phyloP scores from a whole-genome alignment of 139 green algal genomes.

The Raphidocelis subcapitata region DNA sequence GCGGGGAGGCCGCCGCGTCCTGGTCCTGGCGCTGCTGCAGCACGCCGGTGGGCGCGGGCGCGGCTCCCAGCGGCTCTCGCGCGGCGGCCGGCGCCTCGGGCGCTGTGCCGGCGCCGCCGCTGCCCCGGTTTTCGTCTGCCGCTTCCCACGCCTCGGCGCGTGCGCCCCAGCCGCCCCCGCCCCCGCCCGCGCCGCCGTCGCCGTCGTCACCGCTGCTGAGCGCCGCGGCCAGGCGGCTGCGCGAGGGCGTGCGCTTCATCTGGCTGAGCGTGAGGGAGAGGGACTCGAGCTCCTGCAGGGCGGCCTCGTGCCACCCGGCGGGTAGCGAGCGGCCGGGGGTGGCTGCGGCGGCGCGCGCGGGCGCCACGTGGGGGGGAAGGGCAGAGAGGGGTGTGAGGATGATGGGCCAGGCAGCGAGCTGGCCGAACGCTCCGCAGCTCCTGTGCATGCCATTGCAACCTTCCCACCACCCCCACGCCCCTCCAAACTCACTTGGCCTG shows the following conservation, averaged over 20 bases:
- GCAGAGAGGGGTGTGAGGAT: too few relatives aligned
- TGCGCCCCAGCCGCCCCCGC: background rate
- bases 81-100: too few relatives aligned
- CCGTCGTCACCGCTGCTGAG: background rate
- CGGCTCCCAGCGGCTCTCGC: too few relatives aligned
- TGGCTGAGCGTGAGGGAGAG: conserved; percentile 20
- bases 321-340: background rate
- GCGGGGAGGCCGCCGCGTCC: too few relatives aligned
- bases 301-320: background rate
- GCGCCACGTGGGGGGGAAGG: too few relatives aligned
- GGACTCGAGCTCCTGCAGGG: background rate
- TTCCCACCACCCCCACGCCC: too few relatives aligned
- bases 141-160: too few relatives aligned
- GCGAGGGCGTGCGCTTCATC: conserved; percentile 25
- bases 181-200: background rate
- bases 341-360: background rate
- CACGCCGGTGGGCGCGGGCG: too few relatives aligned
- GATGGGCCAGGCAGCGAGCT: background rate
- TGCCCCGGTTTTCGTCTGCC: too few relatives aligned
- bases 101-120: too few relatives aligned
- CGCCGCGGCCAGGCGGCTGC: background rate
- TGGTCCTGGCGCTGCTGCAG: too few relatives aligned
- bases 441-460: background rate
- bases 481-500: background rate
- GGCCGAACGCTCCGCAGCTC: background rate